Base-by-base conservation (phyloP, 306 rosid species). In the Potentilla sterilis region DNA sequence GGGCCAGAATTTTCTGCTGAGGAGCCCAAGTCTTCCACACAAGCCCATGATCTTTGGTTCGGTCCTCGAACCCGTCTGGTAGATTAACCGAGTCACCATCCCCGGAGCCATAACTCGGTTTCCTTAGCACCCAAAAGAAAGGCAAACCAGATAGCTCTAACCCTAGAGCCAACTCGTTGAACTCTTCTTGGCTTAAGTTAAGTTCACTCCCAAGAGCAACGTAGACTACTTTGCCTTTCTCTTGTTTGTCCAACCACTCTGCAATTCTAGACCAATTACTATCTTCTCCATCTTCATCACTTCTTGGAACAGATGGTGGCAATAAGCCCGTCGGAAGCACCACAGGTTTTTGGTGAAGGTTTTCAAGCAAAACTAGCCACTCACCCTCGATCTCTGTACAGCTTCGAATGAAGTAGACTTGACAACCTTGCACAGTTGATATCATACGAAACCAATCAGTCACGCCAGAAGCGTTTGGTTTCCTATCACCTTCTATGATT, bases 11-110 rank as follows among this genome's bases (percentile, higher is more conserved):
- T 10, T 41, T 66, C 1, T 74, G 35, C 67, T 89, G 90, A 18
- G 92, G 92, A 32, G 81, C 90, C 95, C 95, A 89, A 24, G 16
- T 73, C 41, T 37, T 81, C 85, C 89, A 90, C 3, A 88, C 80
- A 13, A 83, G 6, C 0, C 90, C 92, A 5, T 70, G 86, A 41
- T 68, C 86, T 57, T 74, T 74, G 72, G 75, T 83, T 44, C 88
- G 73, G 24, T 81, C 86, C 70, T 86, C 85, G 1, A 90, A 90
- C 37, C 90, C 89, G 1, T 81, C 76, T 6, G 90, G 92, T 64
- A 90, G 72, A 79, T 78, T 76, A 32, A 74, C 70, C 1, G 5
- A 74, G 16, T 76, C 86, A 8, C 28, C 69, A 1, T 4, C n/a
- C 22, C 21, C 3, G 6, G 43, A 9, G 4, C 70, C 77, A 16